phyloP scores from a whole-genome alignment of 129 eudicot species.

The Helichrysum umbraculigerum region DNA sequence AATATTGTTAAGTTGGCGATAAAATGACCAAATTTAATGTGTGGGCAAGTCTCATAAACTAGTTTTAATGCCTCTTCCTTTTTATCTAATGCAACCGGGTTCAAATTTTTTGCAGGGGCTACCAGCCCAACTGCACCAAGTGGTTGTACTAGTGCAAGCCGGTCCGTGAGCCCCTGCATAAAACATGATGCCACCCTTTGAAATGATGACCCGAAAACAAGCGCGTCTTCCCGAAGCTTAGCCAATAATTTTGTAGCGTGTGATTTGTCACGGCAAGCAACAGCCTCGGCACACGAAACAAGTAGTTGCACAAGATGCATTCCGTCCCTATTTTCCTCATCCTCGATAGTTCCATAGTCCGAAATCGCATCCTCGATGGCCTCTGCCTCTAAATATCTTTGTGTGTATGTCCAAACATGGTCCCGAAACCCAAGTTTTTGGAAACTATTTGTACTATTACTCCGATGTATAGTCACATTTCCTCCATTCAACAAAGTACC shows the following conservation, averaged over 20 bases:
- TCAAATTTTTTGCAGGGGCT: constrained; percentile 45
- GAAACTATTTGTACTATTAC: constrained; percentile 48
- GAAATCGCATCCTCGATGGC: constrained; percentile 63
- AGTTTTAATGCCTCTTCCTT: constrained; percentile 66
- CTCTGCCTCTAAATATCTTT: constrained; percentile 63
- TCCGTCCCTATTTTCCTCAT: constrained; percentile 44
- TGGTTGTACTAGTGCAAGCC: constrained; percentile 64
- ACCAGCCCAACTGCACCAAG: constrained; percentile 64
- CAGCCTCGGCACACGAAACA: constrained; percentile 76
- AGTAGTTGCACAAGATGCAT: constrained; percentile 67
- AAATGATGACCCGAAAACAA: constrained; percentile 72
- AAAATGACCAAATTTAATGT: constrained; percentile 66
- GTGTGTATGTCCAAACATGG: constrained; percentile 62
- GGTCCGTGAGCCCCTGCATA: constrained; percentile 73
- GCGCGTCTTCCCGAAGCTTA: constrained; percentile 59
- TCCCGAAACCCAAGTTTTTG: constrained; percentile 68
- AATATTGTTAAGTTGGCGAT: constrained; percentile 64
- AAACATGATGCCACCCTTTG: constrained; percentile 87
- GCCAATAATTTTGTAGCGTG: constrained; percentile 61
- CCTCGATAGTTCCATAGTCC: constrained; percentile 24
- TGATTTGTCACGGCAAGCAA: constrained; percentile 73
- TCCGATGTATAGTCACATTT: constrained; percentile 27
- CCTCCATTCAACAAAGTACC: constrained; percentile 10
- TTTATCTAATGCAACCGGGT: constrained; percentile 45
- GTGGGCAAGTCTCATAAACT: constrained; percentile 65